Base-by-base conservation (phyloP, 306 rosid species). In the Malus asiatica region DNA sequence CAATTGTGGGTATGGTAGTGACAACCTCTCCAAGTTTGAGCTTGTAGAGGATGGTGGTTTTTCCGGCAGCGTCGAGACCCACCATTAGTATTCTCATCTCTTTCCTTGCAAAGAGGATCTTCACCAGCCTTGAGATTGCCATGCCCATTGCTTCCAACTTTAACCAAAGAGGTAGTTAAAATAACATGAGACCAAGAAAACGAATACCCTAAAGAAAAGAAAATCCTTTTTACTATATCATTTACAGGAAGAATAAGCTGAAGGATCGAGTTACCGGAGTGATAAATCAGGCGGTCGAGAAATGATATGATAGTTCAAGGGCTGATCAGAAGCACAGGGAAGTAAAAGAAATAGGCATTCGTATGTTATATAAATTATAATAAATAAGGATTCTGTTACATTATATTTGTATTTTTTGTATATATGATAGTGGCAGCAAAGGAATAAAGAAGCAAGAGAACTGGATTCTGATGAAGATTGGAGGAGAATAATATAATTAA, bases 11-110 rank as follows among this genome's bases (percentile, higher is more conserved):
- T 61, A 91, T 93, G 57, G 98, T 93, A 42, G 92, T 93, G 77
- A 93, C 92, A 64, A 93, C 81, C 83, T 93, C 98, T 87, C 96
- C 96, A 71, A 88, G 89, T 81, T 91, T 91, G 52, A 92, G 86
- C 76, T 92, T 89, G 85, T 89, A 89, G 33, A 89, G 89, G 67
- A 92, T 92, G 57, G 93, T 89, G 74, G 97, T 92, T 86, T 92
- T 91, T n/a, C 94, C 94, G 29, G 94, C 90, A 20, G 94, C 96
- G 81, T 87, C 96, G 64, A 93, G 98, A 76, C 96, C 98, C 46
- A 90, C 97, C 98, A 93, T 93, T 38, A 93, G 83, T 82, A 93
- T 89, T 78, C 97, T 88, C 98, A 89, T 93, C 78, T 93, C 97
- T 76, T 87, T 93, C 90, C 71, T 91, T n/a, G 97, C 81, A 78